These are phyloP conservation scores for Ichthyophthirius multifiliis DNA, from an alignment of 169 alveolate genomes.

Conservation along the genomic window DNA sequence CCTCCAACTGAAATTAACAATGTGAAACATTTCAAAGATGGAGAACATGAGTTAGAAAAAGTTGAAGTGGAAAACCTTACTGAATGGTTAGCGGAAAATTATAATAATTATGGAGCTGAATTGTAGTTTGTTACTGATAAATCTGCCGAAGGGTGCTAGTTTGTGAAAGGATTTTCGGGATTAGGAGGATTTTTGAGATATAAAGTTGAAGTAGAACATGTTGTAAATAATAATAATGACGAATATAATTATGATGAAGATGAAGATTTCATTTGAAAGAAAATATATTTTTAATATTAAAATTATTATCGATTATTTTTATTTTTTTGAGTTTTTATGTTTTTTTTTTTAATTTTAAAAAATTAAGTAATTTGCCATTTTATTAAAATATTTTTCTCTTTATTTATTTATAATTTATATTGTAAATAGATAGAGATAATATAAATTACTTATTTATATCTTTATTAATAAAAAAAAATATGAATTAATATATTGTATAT, in stretches of 20 bases:
- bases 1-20: background rate
- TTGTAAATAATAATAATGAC: conserved; percentile 32
- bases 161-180: conserved; percentile 99
- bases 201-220: conserved; percentile 86
- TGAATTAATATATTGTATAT: no score
- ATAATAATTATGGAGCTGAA: conserved; percentile 93
- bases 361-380: no score
- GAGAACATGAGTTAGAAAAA: conserved; percentile 59
- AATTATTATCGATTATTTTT: no score
- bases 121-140: conserved; percentile 95
- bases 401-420: no score
- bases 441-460: no score
- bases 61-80: conserved; percentile 92
- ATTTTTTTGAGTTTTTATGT: no score
- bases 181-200: conserved; percentile 98
- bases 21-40: conserved; percentile 53
- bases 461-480: no score
- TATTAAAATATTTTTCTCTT: no score
- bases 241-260: conserved; percentile 73
- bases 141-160: conserved; percentile 97
- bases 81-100: conserved; percentile 97
- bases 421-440: no score
- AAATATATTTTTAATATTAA: no score
- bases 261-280: conserved; percentile 64
- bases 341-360: no score